Base-by-base conservation (phyloP, 148 eudicot species). In the Camellia granthamiana region DNA sequence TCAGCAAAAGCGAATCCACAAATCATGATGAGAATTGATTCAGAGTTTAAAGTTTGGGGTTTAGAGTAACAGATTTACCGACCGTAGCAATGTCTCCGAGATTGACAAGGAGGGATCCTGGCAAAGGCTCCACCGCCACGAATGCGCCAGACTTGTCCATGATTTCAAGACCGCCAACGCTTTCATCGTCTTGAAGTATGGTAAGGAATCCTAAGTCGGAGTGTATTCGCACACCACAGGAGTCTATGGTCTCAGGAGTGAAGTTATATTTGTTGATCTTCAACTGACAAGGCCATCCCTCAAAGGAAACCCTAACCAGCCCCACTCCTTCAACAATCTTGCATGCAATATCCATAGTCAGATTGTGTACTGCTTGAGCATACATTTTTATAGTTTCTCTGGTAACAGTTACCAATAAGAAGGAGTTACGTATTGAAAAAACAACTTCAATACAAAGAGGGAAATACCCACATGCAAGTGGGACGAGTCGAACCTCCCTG, bases 131-230 rank as follows among this genome's bases (percentile, higher is more conserved):
- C 11, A 90, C 89, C 9, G 88, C 83, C 47, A 84, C 75, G 71
- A 85, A 93, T 43, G 38, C 51, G 6, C 94, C 93, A 7, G 84
- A 79, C 23, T 83, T 84, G 66, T 84, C 82, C 92, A 91, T 88
- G 0, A 93, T 91, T 84, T 93, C 92, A 56, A 93, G 93, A 15
- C 97, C 97, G 11, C 94, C 89, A 3, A 91, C 83, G 49, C 77
- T 81, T 76, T 93, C 94, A 82, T 93, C 97, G 54, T 93, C 97
- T 67, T 91, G 93, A 64, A 93, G 91, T 7, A 93, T 62, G 3
- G 94, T 91, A 1, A 93, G 89, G 43, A 91, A 93, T 42, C 92
- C 92, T 1, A 94, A 86, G 69, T 91, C 97, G 4, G 97, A 91
- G 80, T 93, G 97, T 11, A 89, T 85, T 65, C 88, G 92, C 16